These are phyloP conservation scores for Penicillium canescens DNA, from an alignment of 495 filamentous ascomycete species.

Conservation along the genomic window DNA sequence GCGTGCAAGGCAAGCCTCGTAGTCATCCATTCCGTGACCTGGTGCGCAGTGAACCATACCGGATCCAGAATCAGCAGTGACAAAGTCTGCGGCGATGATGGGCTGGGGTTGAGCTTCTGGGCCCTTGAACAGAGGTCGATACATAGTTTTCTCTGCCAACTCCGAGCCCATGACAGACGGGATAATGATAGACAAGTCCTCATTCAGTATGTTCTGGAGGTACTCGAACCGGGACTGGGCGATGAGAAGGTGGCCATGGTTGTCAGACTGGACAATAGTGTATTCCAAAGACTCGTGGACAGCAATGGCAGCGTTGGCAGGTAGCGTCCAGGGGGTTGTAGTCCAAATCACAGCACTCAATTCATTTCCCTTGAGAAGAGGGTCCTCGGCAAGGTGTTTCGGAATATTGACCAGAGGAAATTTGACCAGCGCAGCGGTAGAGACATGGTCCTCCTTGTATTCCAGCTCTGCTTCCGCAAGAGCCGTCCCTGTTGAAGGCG, in stretches of 20 bases:
- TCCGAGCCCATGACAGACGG: slow-evolving; percentile 63
- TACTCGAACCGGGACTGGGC: slow-evolving; percentile 65
- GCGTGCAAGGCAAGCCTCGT: slow-evolving; percentile 68
- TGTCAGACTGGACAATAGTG: slow-evolving; percentile 58
- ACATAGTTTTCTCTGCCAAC: slow-evolving; percentile 60
- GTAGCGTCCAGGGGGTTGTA: slow-evolving; percentile 96
- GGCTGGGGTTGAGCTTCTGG: slow-evolving; percentile 55
- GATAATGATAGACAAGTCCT: slow-evolving; percentile 50
- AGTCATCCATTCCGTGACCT: slow-evolving; percentile 96
- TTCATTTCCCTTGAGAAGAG: slow-evolving; percentile 32
- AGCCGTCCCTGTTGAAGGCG: slow-evolving; percentile 84
- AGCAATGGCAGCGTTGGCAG: slow-evolving; percentile 88
- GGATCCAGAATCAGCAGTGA: slow-evolving; percentile 81
- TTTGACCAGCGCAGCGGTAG: slow-evolving; percentile 76
- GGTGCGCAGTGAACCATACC: slow-evolving; percentile 93
- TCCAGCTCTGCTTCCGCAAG: slow-evolving; percentile 96
- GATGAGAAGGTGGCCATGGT: slow-evolving; percentile 59
- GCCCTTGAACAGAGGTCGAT: slow-evolving; percentile 65
- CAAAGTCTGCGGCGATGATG: slow-evolving; percentile 81
- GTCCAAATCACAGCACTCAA: slow-evolving; percentile 90
- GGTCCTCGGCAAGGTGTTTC: slow-evolving; percentile 37
- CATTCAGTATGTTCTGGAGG: slow-evolving; percentile 43
- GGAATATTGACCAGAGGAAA: slow-evolving; percentile 68
- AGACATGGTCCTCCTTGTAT: slow-evolving; percentile 83
- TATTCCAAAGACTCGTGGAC: slow-evolving; percentile 74